Percentiles rank a stretch among this genome's conserved stretches.
phyloP scores from a whole-genome alignment of 2,329 filamentous ascomycete species.

The Epichloe bromicola region DNA sequence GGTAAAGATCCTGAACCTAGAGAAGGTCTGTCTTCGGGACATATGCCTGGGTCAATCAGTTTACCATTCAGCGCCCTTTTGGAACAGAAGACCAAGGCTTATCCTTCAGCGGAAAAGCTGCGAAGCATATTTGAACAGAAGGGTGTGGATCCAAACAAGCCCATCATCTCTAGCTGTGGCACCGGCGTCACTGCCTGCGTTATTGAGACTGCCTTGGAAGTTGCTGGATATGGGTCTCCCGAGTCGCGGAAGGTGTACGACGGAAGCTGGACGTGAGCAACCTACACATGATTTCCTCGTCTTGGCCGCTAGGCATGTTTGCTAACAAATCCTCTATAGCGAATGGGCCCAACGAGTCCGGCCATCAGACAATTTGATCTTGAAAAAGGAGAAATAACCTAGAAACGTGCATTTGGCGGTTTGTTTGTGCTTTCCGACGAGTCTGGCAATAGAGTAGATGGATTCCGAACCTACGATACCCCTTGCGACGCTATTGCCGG shows the following conservation, averaged over 20 bases:
- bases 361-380: conserved; percentile 48
- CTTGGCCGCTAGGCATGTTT: not conserved
- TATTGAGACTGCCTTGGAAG: conserved; percentile 72
- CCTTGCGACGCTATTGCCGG: not conserved
- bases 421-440: not conserved
- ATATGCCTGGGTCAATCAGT: conserved; percentile 79
- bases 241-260: conserved; percentile 73
- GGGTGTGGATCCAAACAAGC: conserved; percentile 63
- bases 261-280: conserved; percentile 89
- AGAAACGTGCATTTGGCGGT: not conserved
- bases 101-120: conserved; percentile 60
- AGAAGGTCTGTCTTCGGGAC: conserved; percentile 73
- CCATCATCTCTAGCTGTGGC: conserved; percentile 80
- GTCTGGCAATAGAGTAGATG: not conserved
- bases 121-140: conserved; percentile 65
- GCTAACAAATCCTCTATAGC: conserved; percentile 26
- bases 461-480: not conserved
- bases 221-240: conserved; percentile 59
- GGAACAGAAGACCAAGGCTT: conserved; percentile 69
- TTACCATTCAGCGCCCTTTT: conserved; percentile 70
- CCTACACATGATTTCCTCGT: not conserved
- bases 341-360: conserved; percentile 56
- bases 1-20: conserved; percentile 79
- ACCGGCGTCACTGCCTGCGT: conserved; percentile 90
- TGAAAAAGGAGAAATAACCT: conserved; percentile 30